Evolutionary conservation across 176 grass and related monocot genomes (phyloP), one percentile per base, ranked within the genome.

Genomic region (Eleusine indica): DNA sequence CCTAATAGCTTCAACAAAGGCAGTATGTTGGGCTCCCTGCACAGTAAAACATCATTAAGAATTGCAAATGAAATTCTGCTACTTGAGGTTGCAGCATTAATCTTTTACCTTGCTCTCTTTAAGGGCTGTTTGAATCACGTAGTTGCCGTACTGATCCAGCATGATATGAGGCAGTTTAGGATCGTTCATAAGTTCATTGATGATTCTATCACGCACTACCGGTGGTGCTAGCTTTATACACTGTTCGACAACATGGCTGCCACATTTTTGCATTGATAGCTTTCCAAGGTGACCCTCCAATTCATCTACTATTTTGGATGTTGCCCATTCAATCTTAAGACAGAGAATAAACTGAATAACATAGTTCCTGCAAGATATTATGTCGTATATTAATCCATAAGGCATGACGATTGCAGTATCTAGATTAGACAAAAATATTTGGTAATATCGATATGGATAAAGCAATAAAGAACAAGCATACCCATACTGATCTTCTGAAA

Each of bases 211-310:
- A 66, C 74, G 63, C 8, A 70, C 40, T 0, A 6, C 43, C 17
- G 76, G 85, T 3, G 85, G 70, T 15, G 83, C 73, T 49, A 68
- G 10, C 65, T 54, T 83, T 22, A 98, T 41, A 77, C 89, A 95
- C 39, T 93, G 80, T 77, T 98, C 96, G 0, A 98, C 85, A 52
- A 98, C 96, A 46, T 98, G 92, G 70, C 93, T 95, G 79, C 93
- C 89, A 76, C 85, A 95, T 76, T 98, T 98, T 40, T 95, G 87
- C 80, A 90, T 75, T n/a, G 96, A 93, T 61, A 98, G 70, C 75
- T 68, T 70, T 51, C 75, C 73, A 41, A 88, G 87, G 15, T 90
- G 67, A 73, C 91, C 85, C 18, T 66, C 40, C 19, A 98, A 81
- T 67, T 83, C 83, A 62, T 92, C 76, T 61, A 95, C 69, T 86